Base-by-base conservation (phyloP, 805 yeast genomes). In the Suhomyces sp. region DNA sequence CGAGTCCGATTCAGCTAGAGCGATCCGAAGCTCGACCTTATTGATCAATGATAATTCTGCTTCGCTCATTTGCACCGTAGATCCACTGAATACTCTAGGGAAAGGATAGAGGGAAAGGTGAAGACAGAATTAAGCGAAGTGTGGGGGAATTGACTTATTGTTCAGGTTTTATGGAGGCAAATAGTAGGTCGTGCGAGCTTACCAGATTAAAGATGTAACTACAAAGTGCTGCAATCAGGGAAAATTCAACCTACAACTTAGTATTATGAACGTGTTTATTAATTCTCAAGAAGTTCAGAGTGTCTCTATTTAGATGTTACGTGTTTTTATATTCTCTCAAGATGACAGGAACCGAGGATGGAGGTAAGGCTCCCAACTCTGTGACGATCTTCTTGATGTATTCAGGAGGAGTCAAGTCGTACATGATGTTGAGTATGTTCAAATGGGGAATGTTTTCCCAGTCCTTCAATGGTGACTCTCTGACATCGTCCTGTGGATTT, bases 321-420 rank as follows among this genome's bases (percentile, higher is more conserved):
- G 72, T 64, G 57, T 68, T 72, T 69, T 90, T 89, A 69, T 93
- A 94, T 69, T 94, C 99, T 71, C 98, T 83, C 61, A 94, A 75
- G 55, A 94, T 89, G 46, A 94, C 98, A 24, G 99, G 99, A 52
- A 94, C 98, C 1, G 98, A 90, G n/a, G 96, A 87, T 43, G 99
- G 97, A 9, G 99, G 99, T 59, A 94, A 78, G 2, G 96, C 89
- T 25, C 99, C 99, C 57, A 93, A 83, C 68, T 94, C 99, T 1
- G 98, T 94, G 50, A 94, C 90, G 53, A 94, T 90, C 73, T 94
- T 94, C 67, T 93, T 92, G 62, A 94, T 89, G 64, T 87, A 89
- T 59, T 86, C 89, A 12, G 97, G 96, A 33, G 97, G 97, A 1
- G 98, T 93, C 60, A 94, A 78, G 70, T 94, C 99, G 68, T 89